phyloP scores from a whole-genome alignment of 1,284 basidiomycete genomes.

The Moniliophthora roreri region DNA sequence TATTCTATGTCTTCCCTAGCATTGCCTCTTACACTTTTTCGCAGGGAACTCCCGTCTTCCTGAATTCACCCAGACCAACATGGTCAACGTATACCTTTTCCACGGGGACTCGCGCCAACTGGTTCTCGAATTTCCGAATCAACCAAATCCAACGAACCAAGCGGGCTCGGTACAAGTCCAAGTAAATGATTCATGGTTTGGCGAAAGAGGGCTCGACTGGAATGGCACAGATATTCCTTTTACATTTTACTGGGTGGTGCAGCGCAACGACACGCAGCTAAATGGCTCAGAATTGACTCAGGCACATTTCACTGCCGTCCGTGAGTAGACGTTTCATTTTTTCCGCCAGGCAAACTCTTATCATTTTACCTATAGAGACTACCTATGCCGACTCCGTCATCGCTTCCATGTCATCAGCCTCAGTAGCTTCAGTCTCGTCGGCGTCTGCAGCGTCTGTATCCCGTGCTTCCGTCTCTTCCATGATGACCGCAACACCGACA shows the following conservation, averaged over 20 bases:
- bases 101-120: slow-evolving; percentile 50
- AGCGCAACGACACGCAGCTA: slow-evolving; percentile 53
- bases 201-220: slow-evolving; percentile 49
- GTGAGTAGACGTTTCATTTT: slow-evolving; percentile 45
- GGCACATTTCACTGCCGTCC: slow-evolving; percentile 72
- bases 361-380: slow-evolving; percentile 51
- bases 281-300: slow-evolving; percentile 59
- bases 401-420: slow-evolving; percentile 43
- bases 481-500: slow-evolving; percentile 22
- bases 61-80: slow-evolving; percentile 41
- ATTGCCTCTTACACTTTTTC: slow-evolving; percentile 5
- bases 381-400: slow-evolving; percentile 65
- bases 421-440: slow-evolving; percentile 36
- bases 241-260: slow-evolving; percentile 66
- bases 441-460: slow-evolving; percentile 28
- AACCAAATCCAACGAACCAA: slow-evolving; percentile 48
- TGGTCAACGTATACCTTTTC: slow-evolving; percentile 60
- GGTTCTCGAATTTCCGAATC: slow-evolving; percentile 41
- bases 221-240: slow-evolving; percentile 53
- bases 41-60: slow-evolving; percentile 51
- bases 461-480: slow-evolving; percentile 23
- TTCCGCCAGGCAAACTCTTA: slow-evolving; percentile 3
- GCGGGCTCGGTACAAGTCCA: slow-evolving; percentile 54
- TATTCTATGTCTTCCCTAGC: slow-evolving; percentile 23
- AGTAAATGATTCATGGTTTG: slow-evolving; percentile 78